These are phyloP conservation scores for Agarophyton chilense DNA, from an alignment of 23 red algal genomes.

Conservation along the genomic window DNA sequence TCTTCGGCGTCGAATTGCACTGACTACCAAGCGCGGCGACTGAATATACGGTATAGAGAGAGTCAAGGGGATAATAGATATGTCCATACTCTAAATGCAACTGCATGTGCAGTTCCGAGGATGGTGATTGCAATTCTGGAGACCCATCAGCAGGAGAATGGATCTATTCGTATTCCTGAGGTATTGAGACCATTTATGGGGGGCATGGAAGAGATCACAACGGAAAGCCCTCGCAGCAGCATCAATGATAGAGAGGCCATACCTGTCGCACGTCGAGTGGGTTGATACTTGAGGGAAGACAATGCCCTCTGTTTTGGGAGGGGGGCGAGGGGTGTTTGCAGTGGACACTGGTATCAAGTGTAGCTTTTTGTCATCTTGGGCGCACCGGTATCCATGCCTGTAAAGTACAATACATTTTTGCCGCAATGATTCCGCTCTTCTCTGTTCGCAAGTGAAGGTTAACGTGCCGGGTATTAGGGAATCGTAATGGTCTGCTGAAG, in stretches of 20 bases:
- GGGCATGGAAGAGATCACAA: constrained; percentile 76
- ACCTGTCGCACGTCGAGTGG: neutral
- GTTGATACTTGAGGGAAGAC: neutral
- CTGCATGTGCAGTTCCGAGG: constrained; percentile 94
- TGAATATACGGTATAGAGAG: constrained; percentile 92
- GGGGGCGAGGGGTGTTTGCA: no score
- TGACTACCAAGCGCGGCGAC: constrained; percentile 95
- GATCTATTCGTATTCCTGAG: constrained; percentile 78
- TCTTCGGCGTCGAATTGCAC: constrained; percentile 96
- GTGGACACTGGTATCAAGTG: no score
- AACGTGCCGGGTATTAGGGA: neutral
- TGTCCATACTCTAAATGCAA: constrained; percentile 97
- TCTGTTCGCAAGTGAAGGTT: neutral
- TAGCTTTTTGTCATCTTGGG: neutral
- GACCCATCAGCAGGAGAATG: constrained; percentile 84
- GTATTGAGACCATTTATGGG: constrained; percentile 90
- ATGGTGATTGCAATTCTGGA: constrained; percentile 98
- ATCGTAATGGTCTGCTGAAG: neutral
- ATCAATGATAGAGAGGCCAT: neutral
- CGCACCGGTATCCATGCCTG: neutral
- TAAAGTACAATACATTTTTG: no score
- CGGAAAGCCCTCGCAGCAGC: neutral
- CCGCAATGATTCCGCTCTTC: no score
- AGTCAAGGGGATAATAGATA: constrained; percentile 58
- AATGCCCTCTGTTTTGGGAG: neutral